Conservation (phyloP, 1,139 yeast genomes). For the Wickerhamomyces sp. region DNA sequence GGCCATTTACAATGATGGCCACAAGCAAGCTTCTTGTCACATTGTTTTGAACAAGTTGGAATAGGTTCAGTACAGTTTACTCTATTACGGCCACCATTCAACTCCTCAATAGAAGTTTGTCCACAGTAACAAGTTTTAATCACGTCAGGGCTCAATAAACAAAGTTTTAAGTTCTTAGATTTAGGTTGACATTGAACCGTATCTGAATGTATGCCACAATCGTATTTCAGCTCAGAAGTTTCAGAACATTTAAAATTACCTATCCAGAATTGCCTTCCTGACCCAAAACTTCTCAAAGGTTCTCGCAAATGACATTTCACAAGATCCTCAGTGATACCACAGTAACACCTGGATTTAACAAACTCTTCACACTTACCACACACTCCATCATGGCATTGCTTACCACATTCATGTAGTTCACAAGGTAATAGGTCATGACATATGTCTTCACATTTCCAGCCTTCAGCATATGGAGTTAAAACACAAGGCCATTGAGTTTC, state of each 20-base stretch:
- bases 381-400: slow-evolving; percentile 65
- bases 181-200: slow-evolving; percentile 53
- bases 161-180: slow-evolving; percentile 32
- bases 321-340: slow-evolving; percentile 52
- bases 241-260: slow-evolving; percentile 62
- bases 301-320: slow-evolving; percentile 47
- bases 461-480: slow-evolving; percentile 60
- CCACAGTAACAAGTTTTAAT: slow-evolving; percentile 79
- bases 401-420: slow-evolving; percentile 63
- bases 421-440: slow-evolving; percentile 65
- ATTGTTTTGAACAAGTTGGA: slow-evolving; percentile 64
- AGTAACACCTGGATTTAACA: slow-evolving; percentile 56
- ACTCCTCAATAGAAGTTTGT: slow-evolving; percentile 35
- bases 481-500: slow-evolving; percentile 67
- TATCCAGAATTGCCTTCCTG: slow-evolving; percentile 39
- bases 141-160: slow-evolving; percentile 60
- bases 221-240: slow-evolving; percentile 46
- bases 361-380: slow-evolving; percentile 67
- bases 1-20: slow-evolving; percentile 68
- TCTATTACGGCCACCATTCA: slow-evolving; percentile 39
- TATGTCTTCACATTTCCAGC: slow-evolving; percentile 63
- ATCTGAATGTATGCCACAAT: slow-evolving; percentile 68
- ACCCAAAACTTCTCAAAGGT: slow-evolving; percentile 26
- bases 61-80: slow-evolving; percentile 66
- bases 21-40: slow-evolving; percentile 63